Conservation (phyloP, 129 eudicot species). For the Flaveria brownii region DNA sequence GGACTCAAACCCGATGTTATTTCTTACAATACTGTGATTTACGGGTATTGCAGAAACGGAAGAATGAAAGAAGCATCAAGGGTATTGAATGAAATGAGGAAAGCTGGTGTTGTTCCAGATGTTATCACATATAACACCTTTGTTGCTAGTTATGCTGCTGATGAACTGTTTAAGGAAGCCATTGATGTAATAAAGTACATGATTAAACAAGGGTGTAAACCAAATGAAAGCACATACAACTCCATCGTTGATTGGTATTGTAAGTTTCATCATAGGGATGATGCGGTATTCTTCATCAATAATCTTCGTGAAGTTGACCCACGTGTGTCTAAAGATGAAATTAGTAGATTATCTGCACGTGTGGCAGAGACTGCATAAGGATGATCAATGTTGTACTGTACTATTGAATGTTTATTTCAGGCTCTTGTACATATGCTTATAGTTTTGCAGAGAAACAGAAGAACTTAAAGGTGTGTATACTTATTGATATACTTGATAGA, state of each 20-base stretch:
- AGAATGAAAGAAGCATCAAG: slow-evolving; percentile 83
- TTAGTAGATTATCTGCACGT: slow-evolving; percentile 48
- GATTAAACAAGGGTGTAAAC: slow-evolving; percentile 81
- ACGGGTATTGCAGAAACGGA: slow-evolving; percentile 77
- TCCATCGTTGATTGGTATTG: slow-evolving; percentile 82
- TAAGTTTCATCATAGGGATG: slow-evolving; percentile 64
- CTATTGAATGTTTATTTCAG: slow-evolving; percentile 13
- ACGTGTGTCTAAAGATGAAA: slow-evolving; percentile 64
- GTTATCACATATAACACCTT: slow-evolving; percentile 83
- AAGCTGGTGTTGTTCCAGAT: slow-evolving; percentile 59
- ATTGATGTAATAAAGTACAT: slow-evolving; percentile 76
- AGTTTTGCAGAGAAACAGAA: slow-evolving; percentile 21
- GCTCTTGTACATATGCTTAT: slow-evolving; percentile 27
- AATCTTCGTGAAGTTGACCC: slow-evolving; percentile 71
- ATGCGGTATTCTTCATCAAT: slow-evolving; percentile 56
- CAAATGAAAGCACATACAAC: slow-evolving; percentile 73
- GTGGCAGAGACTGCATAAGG: slow-evolving; percentile 26
- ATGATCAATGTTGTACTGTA: slow-evolving; percentile 6
- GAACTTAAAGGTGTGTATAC: slow-evolving; percentile 35
- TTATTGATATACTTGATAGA: slow-evolving; percentile 6
- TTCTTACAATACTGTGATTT: slow-evolving; percentile 83
- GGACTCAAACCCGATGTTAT: slow-evolving; percentile 78
- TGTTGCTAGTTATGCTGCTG: slow-evolving; percentile 72
- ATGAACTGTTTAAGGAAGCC: slow-evolving; percentile 76
- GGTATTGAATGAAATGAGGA: slow-evolving; percentile 60